Percentiles rank a stretch among this genome's conserved stretches.
These are phyloP conservation scores for Stagonosporopsis vannaccii DNA, from an alignment of 2,329 filamentous ascomycete species.

Conservation along the genomic window DNA sequence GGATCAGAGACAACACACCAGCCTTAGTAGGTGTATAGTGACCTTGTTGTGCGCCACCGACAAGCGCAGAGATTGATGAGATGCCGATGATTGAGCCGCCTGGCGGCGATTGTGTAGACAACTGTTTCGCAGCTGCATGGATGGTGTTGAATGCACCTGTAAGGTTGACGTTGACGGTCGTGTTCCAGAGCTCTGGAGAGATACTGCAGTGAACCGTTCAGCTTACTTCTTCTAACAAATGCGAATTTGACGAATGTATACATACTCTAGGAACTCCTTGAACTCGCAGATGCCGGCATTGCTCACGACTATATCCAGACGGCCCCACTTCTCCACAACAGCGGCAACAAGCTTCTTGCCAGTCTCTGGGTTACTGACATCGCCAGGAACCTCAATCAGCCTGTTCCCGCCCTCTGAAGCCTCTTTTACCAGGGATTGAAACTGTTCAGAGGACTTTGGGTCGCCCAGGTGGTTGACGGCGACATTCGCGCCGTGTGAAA, in stretches of 20 bases:
- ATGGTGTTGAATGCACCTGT: slow-evolving; percentile 87
- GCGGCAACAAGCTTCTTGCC: slow-evolving; percentile 71
- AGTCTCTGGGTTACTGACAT: slow-evolving; percentile 78
- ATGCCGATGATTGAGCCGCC: slow-evolving; percentile 84
- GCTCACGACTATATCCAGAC: slow-evolving; percentile 75
- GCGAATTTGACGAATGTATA: background rate
- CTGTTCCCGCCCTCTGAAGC: slow-evolving; percentile 33
- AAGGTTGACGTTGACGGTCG: slow-evolving; percentile 81
- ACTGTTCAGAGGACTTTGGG: slow-evolving; percentile 56
- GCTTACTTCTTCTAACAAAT: background rate
- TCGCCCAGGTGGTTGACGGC: slow-evolving; percentile 80
- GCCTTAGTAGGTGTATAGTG: slow-evolving; percentile 91
- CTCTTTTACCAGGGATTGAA: slow-evolving; percentile 57
- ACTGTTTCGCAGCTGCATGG: slow-evolving; percentile 84
- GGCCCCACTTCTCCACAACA: slow-evolving; percentile 67
- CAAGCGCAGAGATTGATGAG: slow-evolving; percentile 75
- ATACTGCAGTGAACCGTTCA: slow-evolving; percentile 56
- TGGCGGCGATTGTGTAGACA: slow-evolving; percentile 67
- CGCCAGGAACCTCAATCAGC: slow-evolving; percentile 74
- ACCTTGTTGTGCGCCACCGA: slow-evolving; percentile 78
- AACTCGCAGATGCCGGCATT: slow-evolving; percentile 92
- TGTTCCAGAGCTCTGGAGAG: slow-evolving; percentile 71
- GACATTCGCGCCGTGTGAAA: slow-evolving; percentile 78
- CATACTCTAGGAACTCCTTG: slow-evolving; percentile 79
- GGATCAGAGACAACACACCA: slow-evolving; percentile 80